Percentiles rank a stretch among this genome's conserved stretches.
phyloP scores from a whole-genome alignment of 441 rosid genomes.

The Bocquillonia castaneifolia region DNA sequence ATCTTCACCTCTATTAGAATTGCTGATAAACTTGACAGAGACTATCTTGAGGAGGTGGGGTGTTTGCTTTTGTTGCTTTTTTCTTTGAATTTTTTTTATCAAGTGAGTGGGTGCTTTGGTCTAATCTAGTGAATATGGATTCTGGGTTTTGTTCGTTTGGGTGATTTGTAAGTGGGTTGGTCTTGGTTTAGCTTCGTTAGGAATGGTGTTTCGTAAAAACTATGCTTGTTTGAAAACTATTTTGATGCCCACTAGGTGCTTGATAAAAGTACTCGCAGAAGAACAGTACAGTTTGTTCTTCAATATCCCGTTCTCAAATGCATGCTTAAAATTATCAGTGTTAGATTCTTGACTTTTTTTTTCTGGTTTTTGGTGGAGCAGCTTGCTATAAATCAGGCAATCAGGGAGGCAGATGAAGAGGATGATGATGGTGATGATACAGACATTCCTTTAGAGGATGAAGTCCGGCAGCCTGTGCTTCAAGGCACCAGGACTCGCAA shows the following conservation, averaged over 20 bases:
- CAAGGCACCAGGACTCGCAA: constrained; percentile 43
- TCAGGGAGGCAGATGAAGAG: constrained; percentile 45
- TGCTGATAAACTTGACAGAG: constrained; percentile 62
- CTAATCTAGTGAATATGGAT: neutral
- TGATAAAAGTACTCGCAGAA: neutral
- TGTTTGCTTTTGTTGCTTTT: neutral
- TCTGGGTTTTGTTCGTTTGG: neutral
- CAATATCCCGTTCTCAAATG: no score
- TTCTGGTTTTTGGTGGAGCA: constrained; percentile 22
- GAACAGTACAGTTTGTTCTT: no score
- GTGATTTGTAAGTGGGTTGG: neutral
- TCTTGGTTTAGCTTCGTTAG: neutral
- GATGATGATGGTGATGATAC: constrained; percentile 28
- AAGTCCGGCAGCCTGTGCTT: constrained; percentile 44
- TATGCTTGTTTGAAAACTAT: no score
- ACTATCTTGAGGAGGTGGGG: constrained; percentile 81
- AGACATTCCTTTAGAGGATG: constrained; percentile 37
- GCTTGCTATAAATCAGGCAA: constrained; percentile 62
- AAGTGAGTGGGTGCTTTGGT: neutral
- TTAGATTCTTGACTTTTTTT: neutral
- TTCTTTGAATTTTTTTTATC: neutral
- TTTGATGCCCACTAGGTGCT: neutral
- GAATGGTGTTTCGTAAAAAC: no score
- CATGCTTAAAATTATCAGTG: neutral
- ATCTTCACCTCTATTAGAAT: constrained; percentile 58